Percentiles rank a stretch among this genome's conserved stretches.
phyloP scores from a whole-genome alignment of 805 yeast species.

The Ogataea naganishii region DNA sequence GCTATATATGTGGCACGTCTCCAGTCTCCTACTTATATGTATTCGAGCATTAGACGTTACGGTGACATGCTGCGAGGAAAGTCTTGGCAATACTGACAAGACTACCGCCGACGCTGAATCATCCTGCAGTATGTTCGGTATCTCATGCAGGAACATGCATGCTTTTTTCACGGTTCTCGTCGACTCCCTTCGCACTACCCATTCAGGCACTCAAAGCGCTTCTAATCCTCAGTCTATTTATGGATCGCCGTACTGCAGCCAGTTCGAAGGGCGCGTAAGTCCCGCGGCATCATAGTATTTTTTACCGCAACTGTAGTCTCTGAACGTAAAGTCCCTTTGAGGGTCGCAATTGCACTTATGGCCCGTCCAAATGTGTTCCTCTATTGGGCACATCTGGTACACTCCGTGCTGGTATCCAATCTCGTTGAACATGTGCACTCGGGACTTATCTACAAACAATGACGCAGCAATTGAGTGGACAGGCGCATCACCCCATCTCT shows the following conservation, averaged over 20 bases:
- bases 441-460: constrained; percentile 42
- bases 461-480: constrained; percentile 76
- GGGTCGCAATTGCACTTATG: constrained; percentile 31
- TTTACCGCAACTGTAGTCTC: constrained; percentile 27
- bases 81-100: too few relatives aligned
- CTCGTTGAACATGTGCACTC: constrained; percentile 65
- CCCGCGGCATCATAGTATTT: constrained; percentile 20
- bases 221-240: too few relatives aligned
- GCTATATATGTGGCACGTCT: too few relatives aligned
- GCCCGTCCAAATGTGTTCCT: constrained; percentile 15
- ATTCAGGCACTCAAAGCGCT: too few relatives aligned
- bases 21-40: too few relatives aligned
- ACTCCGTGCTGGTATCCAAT: constrained; percentile 64
- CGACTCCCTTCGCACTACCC: too few relatives aligned
- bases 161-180: too few relatives aligned
- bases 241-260: constrained; percentile 16
- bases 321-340: constrained; percentile 28
- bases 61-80: too few relatives aligned
- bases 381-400: constrained; percentile 35
- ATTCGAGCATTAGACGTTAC: too few relatives aligned
- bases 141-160: too few relatives aligned
- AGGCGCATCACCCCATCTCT: constrained; percentile 94
- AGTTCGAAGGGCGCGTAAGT: constrained; percentile 17
- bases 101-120: too few relatives aligned
- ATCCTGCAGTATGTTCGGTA: too few relatives aligned